These are phyloP conservation scores for Heterobasidion parviporum DNA, from an alignment of 1,284 basidiomycete species.

Conservation along the genomic window DNA sequence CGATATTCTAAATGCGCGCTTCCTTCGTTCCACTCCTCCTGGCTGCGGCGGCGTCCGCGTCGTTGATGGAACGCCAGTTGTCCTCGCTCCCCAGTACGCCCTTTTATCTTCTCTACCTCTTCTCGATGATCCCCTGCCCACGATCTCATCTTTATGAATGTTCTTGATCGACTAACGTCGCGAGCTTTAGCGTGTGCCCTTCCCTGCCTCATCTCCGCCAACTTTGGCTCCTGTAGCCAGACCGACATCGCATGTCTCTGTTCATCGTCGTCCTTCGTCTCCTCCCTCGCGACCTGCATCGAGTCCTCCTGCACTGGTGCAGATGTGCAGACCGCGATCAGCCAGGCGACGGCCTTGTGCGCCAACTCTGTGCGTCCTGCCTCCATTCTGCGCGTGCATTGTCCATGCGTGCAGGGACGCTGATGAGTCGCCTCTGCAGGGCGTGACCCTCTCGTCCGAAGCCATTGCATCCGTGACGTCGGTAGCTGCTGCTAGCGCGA, in stretches of 20 bases:
- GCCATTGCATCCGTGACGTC: no score
- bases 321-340: conserved; percentile 38
- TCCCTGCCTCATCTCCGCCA: conserved; percentile 33
- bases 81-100: not conserved
- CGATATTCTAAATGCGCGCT: not conserved
- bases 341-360: conserved; percentile 37
- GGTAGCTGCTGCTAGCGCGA: no score
- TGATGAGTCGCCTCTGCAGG: not conserved
- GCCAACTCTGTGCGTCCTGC: conserved; percentile 38
- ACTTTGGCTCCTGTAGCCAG: conserved; percentile 30
- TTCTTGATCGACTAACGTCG: not conserved
- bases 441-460: not conserved
- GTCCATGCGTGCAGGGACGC: not conserved
- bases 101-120: not conserved
- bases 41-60: not conserved
- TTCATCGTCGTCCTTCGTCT: conserved; percentile 35
- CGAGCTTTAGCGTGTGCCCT: conserved; percentile 35
- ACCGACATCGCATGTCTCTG: conserved; percentile 49
- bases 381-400: not conserved
- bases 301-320: conserved; percentile 30
- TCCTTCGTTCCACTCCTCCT: not conserved
- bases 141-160: not conserved
- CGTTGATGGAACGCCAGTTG: not conserved
- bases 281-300: conserved; percentile 39
- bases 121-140: not conserved